Evolutionary conservation across 805 yeast genomes (phyloP), one percentile per base, ranked within the genome.

Genomic region (Spathaspora sp.): DNA sequence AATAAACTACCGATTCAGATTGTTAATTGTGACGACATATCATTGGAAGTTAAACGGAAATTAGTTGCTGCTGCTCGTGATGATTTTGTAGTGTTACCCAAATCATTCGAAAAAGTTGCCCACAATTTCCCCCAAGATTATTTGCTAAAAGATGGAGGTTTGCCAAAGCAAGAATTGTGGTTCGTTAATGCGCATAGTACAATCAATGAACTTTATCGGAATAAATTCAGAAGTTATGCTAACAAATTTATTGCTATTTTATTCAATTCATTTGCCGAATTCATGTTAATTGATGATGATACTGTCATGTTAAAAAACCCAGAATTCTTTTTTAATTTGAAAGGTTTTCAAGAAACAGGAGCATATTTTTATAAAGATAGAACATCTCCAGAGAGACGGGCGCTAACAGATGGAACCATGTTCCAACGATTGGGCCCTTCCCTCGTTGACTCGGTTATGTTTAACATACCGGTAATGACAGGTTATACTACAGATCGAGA

Each of bases 221-320:
- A 46, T n/a, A 63, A 60, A 46, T 67, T 68, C 44, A 52, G 49
- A 11, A 55, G 54, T 16, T 66, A 62, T 51, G 59, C 64, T 23
- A 65, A 66, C 49, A 85, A 84, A 61, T 73, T 85, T 61, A 58
- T 83, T 29, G 86, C 88, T 1, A 69, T 78, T 20, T 55, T 81
- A 40, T 84, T 85, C 64, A 83, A 77, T 52, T 75, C 85, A 1
- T 81, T 78, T 59, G 81, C 78, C 55, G 85, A 81, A 50, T 74
- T 73, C 65, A 70, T 82, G 38, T 63, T 81, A 55, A 58, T 82
- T 53, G 86, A 82, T 62, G 79, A 85, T 5, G 85, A 81, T 61
- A 65, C 78, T 0, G 72, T 76, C 8, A 57, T 75, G 48, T 57
- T 70, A 12, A 63, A 65, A 51, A 55, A 51, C 20, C 70, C 71